Evolutionary conservation across 1,139 yeast genomes (phyloP), one percentile per base, ranked within the genome.

Genomic region (Geotrichum reessii): DNA sequence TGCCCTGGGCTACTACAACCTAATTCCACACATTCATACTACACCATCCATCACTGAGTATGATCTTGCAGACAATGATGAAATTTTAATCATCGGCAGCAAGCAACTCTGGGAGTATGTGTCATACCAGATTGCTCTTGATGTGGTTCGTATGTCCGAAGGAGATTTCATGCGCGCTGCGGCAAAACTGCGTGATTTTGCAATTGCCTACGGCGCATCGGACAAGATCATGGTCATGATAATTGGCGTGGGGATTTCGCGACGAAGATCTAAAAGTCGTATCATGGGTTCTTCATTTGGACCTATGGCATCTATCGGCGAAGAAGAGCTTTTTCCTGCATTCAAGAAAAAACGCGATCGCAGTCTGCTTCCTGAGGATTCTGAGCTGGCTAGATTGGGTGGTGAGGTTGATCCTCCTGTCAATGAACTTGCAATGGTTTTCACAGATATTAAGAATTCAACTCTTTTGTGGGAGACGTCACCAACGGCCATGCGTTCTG

Each of bases 351-450:
- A 76, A 31, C 78, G 79, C 53, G 87, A 78, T 71, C 79, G 78
- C 69, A 77, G 69, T 64, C 79, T 76, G 2, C 70, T 76, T 53
- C 81, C 86, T 0, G 96, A 90, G 55, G 98, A 92, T 71, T 81
- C 95, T 0, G 81, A 85, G 5, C 77, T 92, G 65, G 84, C 97
- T 66, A 81, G 96, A 67, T 76, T 91, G 58, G 96, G 92, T 59
- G 92, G 89, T 53, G 99, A 93, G 71, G 93, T 93, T 61, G 86
- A 87, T 17, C 97, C 99, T 1, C 99, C 99, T 1, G 85, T 87
- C 7, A 98, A 98, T 1, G 91, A 89, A 58, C 78, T 93, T 58
- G 97, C 99, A 0, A 86, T 93, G 81, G 97, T 92, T 1, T 93
- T 95, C 72, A 93, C 99, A 0, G 99, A 93, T 81, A 95, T 93